Evolutionary conservation across 108 stramenopile species (phyloP), one percentile per base, ranked within the genome.

Genomic region (Nitzschia putrida): DNA sequence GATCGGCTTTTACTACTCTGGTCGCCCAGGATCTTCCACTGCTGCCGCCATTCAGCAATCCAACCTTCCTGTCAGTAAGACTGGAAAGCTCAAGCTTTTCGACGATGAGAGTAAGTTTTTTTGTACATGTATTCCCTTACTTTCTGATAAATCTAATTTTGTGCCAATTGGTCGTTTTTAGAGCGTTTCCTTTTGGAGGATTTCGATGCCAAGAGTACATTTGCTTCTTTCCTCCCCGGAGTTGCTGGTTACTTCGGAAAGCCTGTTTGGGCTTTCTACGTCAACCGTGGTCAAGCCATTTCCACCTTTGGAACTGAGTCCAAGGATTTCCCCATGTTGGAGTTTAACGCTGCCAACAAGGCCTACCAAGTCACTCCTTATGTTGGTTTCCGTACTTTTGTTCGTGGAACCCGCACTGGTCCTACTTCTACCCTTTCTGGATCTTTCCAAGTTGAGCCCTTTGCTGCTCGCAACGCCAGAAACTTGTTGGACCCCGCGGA

Each of bases 291-390:
- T 12, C 96, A 97, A 72, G 94, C 78, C 26, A 80, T 96, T 26
- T 80, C 92, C 43, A 84, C 93, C 42, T 96, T 98, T 53, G 97
- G 97, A 18, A 72, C 83, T 14, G 76, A 79, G 29, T 89, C 87
- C 50, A 98, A 98, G 80, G 97, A 98, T 55, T 85, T 68, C 55
- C 93, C 95, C 38, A 80, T 98, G 29, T 57, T 92, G 39, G 94
- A 96, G 68, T 98, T 96, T 82, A 85, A 90, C 72, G 76, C 96
- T 25, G 97, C 97, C 76, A 95, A 96, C 82, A 94, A 95, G 80
- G 97, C 97, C 41, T 98, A 98, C 77, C 94, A 96, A 69, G 41
- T 89, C 13, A 95, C 96, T 29, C 88, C 97, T 21, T 93, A 68
- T 57, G 58, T 89, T 45, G 97, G 97, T 14, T 98, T 98, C 83